phyloP scores from a whole-genome alignment of 1,284 basidiomycete species.

The Austroboletus rostrupii region DNA sequence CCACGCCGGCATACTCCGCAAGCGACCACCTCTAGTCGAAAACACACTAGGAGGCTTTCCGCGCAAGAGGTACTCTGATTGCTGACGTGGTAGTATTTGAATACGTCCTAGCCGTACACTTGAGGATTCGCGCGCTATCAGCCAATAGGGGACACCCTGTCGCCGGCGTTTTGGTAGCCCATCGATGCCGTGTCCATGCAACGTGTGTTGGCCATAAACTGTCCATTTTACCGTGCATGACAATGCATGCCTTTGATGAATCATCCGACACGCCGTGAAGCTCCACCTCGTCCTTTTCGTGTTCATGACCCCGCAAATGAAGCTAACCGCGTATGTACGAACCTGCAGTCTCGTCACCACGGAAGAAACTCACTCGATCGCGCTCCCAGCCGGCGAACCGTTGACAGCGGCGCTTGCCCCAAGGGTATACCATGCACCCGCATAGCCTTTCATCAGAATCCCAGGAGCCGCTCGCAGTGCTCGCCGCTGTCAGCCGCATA shows the following conservation, averaged over 20 bases:
- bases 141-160: too few species aligned
- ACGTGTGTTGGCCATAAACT: constrained; percentile 17
- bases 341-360: neutral
- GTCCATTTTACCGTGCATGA: constrained; percentile 4
- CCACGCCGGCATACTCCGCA: neutral
- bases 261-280: too few species aligned
- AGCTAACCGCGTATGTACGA: neutral
- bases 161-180: too few species aligned
- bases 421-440: neutral
- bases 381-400: neutral
- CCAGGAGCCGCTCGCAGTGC: neutral
- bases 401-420: constrained; percentile 4
- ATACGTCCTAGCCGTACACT: too few species aligned
- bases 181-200: neutral
- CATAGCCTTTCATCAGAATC: constrained; percentile 4
- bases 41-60: too few species aligned
- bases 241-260: too few species aligned
- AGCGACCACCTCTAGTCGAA: too few species aligned
- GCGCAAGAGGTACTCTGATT: too few species aligned
- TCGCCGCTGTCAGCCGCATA: neutral
- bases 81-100: too few species aligned
- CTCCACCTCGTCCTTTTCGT: constrained; percentile 10
- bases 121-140: too few species aligned
- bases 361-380: neutral
- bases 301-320: constrained; percentile 9